Conservation (phyloP, 2,329 filamentous ascomycete genomes). For the Fusarium paranaense region DNA sequence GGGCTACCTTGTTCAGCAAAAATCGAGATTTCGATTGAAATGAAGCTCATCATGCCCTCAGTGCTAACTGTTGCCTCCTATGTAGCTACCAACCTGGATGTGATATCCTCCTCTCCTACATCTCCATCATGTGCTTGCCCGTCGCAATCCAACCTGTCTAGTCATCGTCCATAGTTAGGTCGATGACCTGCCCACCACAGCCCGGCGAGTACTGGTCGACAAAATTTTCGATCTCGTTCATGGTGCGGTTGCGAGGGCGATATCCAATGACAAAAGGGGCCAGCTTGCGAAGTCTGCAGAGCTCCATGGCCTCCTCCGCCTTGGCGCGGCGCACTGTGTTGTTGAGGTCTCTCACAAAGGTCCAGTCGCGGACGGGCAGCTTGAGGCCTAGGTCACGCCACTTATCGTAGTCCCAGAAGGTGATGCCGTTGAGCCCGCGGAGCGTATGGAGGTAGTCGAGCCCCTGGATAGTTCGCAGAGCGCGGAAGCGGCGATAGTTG, state of each 20-base stretch:
- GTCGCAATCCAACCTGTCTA: not conserved
- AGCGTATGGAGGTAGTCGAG: slow-evolving; percentile 58
- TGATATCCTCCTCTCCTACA: not conserved
- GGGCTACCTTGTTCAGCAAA: not conserved
- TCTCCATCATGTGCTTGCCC: not conserved
- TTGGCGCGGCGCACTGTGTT: slow-evolving; percentile 40
- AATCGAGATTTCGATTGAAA: not conserved
- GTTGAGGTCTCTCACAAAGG: slow-evolving; percentile 46
- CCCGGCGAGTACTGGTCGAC: not conserved
- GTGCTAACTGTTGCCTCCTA: not conserved
- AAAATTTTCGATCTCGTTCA: not conserved
- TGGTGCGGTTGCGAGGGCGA: slow-evolving; percentile 1
- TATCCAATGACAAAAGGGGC: slow-evolving; percentile 28
- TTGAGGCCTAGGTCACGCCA: slow-evolving; percentile 20
- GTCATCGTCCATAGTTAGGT: not conserved
- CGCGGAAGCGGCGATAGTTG: slow-evolving; percentile 52
- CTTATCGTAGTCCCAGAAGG: slow-evolving; percentile 55
- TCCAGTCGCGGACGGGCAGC: slow-evolving; percentile 43
- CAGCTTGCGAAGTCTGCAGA: slow-evolving; percentile 37
- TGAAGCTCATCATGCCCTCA: not conserved
- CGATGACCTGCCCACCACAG: not conserved
- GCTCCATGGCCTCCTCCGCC: not conserved
- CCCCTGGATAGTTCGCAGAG: slow-evolving; percentile 57
- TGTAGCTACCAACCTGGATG: not conserved
- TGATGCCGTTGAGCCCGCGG: slow-evolving; percentile 55